Evolutionary conservation across 2,329 filamentous ascomycete species (phyloP).

Genomic region (Phoma sp.): DNA sequence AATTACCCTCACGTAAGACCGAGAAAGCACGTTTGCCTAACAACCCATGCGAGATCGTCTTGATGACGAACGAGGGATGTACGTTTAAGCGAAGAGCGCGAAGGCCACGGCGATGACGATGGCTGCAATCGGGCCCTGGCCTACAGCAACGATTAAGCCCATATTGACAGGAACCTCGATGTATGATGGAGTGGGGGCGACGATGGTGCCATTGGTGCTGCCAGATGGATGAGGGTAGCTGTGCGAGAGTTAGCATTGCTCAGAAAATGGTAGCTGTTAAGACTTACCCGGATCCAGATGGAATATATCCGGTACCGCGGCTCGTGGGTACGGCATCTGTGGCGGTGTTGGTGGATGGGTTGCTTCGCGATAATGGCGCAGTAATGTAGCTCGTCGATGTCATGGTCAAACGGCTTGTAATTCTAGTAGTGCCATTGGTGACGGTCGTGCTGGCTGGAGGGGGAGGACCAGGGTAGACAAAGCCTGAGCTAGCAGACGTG

Average conservation of each 20-base stretch:
- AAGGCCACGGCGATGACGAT: conserved; percentile 38
- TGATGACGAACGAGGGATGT: not conserved
- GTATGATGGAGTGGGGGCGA: conserved; percentile 34
- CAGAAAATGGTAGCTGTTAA: not conserved
- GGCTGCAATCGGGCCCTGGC: conserved; percentile 36
- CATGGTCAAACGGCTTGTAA: conserved; percentile 37
- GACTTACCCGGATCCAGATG: conserved; percentile 39
- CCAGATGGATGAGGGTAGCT: conserved; percentile 27
- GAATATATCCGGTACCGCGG: conserved; percentile 22
- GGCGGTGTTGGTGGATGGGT: conserved; percentile 21
- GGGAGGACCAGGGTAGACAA: conserved; percentile 14
- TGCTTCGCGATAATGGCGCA: conserved; percentile 12
- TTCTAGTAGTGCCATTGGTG: conserved; percentile 29
- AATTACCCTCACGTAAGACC: conserved; percentile 23
- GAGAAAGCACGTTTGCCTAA: conserved; percentile 20
- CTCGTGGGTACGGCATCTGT: conserved; percentile 30
- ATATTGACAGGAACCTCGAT: conserved; percentile 34
- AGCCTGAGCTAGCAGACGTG: conserved; percentile 21
- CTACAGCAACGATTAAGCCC: conserved; percentile 28
- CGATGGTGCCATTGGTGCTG: conserved; percentile 33
- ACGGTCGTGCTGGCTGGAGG: conserved; percentile 19
- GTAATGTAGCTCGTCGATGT: conserved; percentile 33
- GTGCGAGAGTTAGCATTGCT: conserved; percentile 2
- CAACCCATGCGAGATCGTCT: conserved; percentile 3
- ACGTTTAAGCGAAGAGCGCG: conserved; percentile 34